A percentile compares a stretch with the other conserved stretches of the same genome.
phyloP scores from a whole-genome alignment of 2,329 filamentous ascomycete species.

The Proliferodiscus dingleyae region DNA sequence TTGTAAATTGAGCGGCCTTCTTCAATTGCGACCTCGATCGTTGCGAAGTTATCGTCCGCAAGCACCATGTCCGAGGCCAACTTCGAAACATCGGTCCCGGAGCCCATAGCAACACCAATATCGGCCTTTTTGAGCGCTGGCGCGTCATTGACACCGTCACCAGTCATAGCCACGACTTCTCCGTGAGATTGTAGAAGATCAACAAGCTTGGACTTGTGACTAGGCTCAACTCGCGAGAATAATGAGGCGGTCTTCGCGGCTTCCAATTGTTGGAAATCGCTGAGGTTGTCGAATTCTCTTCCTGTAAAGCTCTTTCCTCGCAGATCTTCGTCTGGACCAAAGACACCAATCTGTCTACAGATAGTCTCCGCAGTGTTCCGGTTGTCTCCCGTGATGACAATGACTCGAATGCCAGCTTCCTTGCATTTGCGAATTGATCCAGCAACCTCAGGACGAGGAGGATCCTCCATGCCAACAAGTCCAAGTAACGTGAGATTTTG shows the following conservation, averaged over 20 bases:
- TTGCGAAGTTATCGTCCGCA: slow-evolving; percentile 97
- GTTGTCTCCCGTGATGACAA: slow-evolving; percentile 98
- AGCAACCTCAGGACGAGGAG: slow-evolving; percentile 86
- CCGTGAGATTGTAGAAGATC: slow-evolving; percentile 89
- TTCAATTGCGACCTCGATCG: slow-evolving; percentile 91
- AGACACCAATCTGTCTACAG: slow-evolving; percentile 94
- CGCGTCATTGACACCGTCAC: too few relatives aligned
- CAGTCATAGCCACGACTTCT: slow-evolving; percentile 98
- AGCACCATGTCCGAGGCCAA: slow-evolving; percentile 98
- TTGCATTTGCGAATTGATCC: slow-evolving; percentile 83
- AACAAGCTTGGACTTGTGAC: slow-evolving; percentile 95
- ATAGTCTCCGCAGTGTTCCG: slow-evolving; percentile 97
- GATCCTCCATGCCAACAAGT: slow-evolving; percentile 93
- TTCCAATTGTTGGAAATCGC: slow-evolving; percentile 70
- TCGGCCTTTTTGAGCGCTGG: too few relatives aligned
- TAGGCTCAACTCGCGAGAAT: slow-evolving; percentile 93
- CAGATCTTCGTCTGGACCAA: slow-evolving; percentile 75
- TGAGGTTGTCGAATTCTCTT: slow-evolving; percentile 86
- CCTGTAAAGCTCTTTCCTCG: slow-evolving; percentile 92
- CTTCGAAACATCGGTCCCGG: slow-evolving; percentile 94
- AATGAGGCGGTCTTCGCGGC: slow-evolving; percentile 82
- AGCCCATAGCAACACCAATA: slow-evolving; percentile 98
- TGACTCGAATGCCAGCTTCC: slow-evolving; percentile 89
- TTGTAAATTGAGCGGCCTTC: slow-evolving; percentile 98
- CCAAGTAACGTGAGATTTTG: slow-evolving; percentile 93